phyloP scores from a whole-genome alignment of 495 filamentous ascomycete species.

The Melanomma pulvis-pyrius region DNA sequence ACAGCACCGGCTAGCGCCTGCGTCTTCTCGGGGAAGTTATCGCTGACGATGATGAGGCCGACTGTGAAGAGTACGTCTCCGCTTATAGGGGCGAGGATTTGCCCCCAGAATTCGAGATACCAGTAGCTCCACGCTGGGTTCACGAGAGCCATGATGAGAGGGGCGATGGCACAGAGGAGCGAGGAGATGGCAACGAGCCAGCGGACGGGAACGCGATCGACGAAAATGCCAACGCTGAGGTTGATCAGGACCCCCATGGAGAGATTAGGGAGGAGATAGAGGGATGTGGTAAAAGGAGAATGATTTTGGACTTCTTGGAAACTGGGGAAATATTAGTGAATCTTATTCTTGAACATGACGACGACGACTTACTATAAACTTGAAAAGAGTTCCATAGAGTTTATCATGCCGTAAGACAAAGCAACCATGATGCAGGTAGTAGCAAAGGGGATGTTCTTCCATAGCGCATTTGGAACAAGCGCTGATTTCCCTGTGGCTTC shows the following conservation, averaged over 20 bases:
- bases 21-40: conserved; percentile 36
- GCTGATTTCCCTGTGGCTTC: conserved; percentile 50
- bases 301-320: conserved; percentile 35
- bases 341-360: neutral
- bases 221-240: conserved; percentile 33
- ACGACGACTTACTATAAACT: conserved; percentile 46
- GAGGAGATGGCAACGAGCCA: conserved; percentile 29
- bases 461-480: conserved; percentile 59
- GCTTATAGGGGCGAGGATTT: conserved; percentile 29
- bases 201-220: conserved; percentile 27
- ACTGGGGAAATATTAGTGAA: conserved; percentile 2
- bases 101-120: conserved; percentile 39
- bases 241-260: conserved; percentile 28
- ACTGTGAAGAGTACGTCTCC: conserved; percentile 39
- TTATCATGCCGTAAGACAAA: conserved; percentile 53
- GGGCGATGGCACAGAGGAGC: conserved; percentile 21
- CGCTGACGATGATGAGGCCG: conserved; percentile 36
- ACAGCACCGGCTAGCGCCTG: conserved; percentile 41
- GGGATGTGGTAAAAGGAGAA: conserved; percentile 23
- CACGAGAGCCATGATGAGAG: conserved; percentile 39
- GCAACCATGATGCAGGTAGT: conserved; percentile 56
- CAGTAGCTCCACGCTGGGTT: conserved; percentile 40
- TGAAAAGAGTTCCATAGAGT: conserved; percentile 54
- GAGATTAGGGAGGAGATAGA: conserved; percentile 37
- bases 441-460: conserved; percentile 55